Conservation (phyloP, 2,329 filamentous ascomycete genomes). For the Ophiostoma ips region DNA sequence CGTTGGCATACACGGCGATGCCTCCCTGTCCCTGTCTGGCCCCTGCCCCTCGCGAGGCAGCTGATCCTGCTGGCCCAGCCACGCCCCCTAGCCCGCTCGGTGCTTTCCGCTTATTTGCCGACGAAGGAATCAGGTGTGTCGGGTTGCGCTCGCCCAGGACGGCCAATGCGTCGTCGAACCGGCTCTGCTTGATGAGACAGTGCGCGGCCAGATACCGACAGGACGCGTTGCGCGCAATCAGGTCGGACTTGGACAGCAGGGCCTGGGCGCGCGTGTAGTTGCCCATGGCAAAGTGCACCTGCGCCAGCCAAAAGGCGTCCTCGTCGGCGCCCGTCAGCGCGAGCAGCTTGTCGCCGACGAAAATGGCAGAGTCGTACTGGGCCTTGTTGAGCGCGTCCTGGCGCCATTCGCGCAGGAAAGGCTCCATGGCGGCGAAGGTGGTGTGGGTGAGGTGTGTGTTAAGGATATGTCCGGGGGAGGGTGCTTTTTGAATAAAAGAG, state of each 20-base stretch:
- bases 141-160: conserved; percentile 88
- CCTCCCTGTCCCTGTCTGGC: not conserved
- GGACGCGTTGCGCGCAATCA: conserved; percentile 67
- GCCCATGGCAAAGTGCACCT: conserved; percentile 89
- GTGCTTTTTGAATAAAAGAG: not conserved
- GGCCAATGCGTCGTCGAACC: conserved; percentile 75
- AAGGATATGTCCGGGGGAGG: not conserved
- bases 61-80: conserved; percentile 26
- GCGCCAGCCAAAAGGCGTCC: conserved; percentile 95
- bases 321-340: conserved; percentile 87
- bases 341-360: conserved; percentile 91
- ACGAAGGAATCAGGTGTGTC: conserved; percentile 65
- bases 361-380: conserved; percentile 92
- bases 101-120: conserved; percentile 52
- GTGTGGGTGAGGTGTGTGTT: not conserved
- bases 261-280: conserved; percentile 88
- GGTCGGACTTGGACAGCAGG: conserved; percentile 70
- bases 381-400: conserved; percentile 92
- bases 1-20: not conserved
- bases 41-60: conserved; percentile 7
- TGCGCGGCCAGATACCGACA: conserved; percentile 89
- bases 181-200: conserved; percentile 83
- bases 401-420: conserved; percentile 84
- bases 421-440: conserved; percentile 73
- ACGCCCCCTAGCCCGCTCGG: conserved; percentile 1